Evolutionary conservation across 768 basidiomycete species (phyloP).

Genomic region (Boletus vermiculosoides): DNA sequence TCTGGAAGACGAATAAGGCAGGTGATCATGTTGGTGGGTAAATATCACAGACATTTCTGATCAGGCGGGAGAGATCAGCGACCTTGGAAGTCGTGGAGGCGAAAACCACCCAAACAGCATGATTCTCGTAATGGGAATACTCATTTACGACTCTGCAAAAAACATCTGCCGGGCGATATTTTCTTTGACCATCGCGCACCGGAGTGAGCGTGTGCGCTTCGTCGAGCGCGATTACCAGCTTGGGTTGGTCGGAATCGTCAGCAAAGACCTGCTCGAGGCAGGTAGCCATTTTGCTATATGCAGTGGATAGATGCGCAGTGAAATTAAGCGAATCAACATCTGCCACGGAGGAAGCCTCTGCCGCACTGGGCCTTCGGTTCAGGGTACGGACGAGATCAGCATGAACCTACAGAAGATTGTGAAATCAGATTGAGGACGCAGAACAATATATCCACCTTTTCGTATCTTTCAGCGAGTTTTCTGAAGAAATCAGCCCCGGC

Average conservation of each 20-base stretch:
- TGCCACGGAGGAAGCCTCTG: background rate
- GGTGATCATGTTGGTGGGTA: too few species aligned
- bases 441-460: background rate
- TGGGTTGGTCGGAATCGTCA: background rate
- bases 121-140: conserved; percentile 2
- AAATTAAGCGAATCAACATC: background rate
- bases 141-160: conserved; percentile 1
- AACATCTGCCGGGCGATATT: conserved; percentile 6
- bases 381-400: background rate
- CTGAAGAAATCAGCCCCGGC: background rate
- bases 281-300: background rate
- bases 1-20: background rate
- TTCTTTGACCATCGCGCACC: background rate
- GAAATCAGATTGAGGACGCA: too few species aligned
- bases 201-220: conserved; percentile 8
- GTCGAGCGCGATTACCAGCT: conserved; percentile 18
- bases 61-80: conserved; percentile 7
- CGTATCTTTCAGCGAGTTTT: background rate
- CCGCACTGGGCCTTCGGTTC: background rate
- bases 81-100: conserved; percentile 16
- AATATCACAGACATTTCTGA: background rate
- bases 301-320: background rate
- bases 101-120: conserved; percentile 18
- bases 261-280: background rate
- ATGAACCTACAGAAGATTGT: background rate